Conservation (phyloP, 441 rosid species). For the Populus tomentosa region DNA sequence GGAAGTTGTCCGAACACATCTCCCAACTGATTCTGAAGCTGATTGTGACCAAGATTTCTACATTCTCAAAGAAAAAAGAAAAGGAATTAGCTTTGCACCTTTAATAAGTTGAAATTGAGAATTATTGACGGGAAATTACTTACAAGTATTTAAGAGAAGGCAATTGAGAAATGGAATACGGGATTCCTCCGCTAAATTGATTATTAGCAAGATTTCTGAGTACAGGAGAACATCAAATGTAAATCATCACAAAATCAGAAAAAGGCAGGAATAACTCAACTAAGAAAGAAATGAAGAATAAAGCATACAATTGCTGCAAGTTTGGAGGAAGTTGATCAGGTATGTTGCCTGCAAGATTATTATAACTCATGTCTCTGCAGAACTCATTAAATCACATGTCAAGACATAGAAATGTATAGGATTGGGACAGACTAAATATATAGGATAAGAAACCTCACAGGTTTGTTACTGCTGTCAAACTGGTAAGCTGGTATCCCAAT, state of each 20-base stretch:
- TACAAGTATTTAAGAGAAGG: conserved; percentile 67
- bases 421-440: conserved; percentile 1
- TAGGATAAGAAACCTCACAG: conserved; percentile 50
- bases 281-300: not conserved
- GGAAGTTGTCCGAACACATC: conserved; percentile 68
- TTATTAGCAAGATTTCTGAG: conserved; percentile 83
- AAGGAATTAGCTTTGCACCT: not conserved
- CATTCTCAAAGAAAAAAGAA: conserved; percentile 14
- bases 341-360: conserved; percentile 54
- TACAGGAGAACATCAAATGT: conserved; percentile 2
- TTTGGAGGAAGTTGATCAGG: conserved; percentile 64
- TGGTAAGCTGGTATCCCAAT: conserved; percentile 48
- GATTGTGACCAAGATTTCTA: conserved; percentile 87
- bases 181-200: conserved; percentile 56
- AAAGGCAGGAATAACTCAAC: not conserved
- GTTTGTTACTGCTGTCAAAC: conserved; percentile 50
- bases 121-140: conserved; percentile 32
- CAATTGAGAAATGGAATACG: conserved; percentile 48
- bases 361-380: conserved; percentile 82
- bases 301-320: conserved; percentile 59
- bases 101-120: conserved; percentile 2
- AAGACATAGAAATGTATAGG: conserved; percentile 4
- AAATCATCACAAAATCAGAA: conserved; percentile 10
- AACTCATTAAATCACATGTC: conserved; percentile 16
- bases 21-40: conserved; percentile 47